Conservation (phyloP, 257 asterid species). For the Agastache rugosa region DNA sequence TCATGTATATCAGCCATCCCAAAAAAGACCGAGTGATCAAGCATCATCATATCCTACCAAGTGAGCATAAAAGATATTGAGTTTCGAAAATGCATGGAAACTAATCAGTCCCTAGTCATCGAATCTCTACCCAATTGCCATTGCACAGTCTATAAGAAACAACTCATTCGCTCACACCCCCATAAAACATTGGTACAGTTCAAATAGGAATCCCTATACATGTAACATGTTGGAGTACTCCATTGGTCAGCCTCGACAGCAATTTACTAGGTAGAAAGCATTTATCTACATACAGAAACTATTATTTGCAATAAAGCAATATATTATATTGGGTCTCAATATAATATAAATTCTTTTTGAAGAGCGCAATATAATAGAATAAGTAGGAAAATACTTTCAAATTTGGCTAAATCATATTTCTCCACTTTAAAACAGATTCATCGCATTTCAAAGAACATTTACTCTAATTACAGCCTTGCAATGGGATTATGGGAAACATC, state of each 20-base stretch:
- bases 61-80: background rate
- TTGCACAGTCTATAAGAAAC: no score
- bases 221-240: no score
- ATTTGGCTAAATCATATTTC: background rate
- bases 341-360: no score
- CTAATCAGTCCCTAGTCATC: no score
- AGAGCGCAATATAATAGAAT: background rate
- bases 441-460: background rate
- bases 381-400: background rate
- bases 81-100: background rate
- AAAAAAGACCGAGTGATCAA: constrained; percentile 54
- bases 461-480: constrained; percentile 9
- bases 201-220: no score
- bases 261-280: no score
- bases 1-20: constrained; percentile 64
- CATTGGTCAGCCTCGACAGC: no score
- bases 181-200: no score
- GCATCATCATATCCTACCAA: constrained; percentile 60
- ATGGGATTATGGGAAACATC: background rate
- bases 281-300: background rate
- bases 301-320: background rate
- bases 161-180: no score
- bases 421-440: background rate
- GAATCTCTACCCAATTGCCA: no score
- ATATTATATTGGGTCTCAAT: background rate